Evolutionary conservation across 2,329 filamentous ascomycete species (phyloP).

Genomic region (Cercospora nicotianae): DNA sequence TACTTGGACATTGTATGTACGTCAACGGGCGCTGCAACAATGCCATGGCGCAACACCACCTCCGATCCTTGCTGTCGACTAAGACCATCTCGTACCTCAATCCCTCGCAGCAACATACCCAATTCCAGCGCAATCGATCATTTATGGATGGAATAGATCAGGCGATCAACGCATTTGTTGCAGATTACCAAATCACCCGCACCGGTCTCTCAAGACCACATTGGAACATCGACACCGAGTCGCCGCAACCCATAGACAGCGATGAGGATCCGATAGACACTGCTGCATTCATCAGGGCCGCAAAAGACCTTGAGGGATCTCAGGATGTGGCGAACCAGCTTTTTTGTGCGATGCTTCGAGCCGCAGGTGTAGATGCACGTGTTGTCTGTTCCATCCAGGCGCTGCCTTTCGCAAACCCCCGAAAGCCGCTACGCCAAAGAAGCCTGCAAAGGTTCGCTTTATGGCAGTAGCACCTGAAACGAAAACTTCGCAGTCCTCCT

Average conservation of each 20-base stretch:
- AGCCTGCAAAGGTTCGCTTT: constrained; percentile 40
- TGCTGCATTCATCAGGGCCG: constrained; percentile 72
- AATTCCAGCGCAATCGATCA: constrained; percentile 73
- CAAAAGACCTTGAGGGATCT: constrained; percentile 71
- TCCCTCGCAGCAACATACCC: constrained; percentile 65
- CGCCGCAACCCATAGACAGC: constrained; percentile 18
- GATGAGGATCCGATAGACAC: constrained; percentile 26
- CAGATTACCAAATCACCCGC: constrained; percentile 69
- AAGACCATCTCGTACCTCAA: constrained; percentile 68
- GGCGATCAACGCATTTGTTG: constrained; percentile 65
- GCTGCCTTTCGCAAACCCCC: constrained; percentile 64
- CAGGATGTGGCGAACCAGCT: constrained; percentile 87
- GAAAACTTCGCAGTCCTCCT: constrained; percentile 16
- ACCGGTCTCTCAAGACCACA: constrained; percentile 67
- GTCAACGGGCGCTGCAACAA: constrained; percentile 85
- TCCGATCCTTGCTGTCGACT: constrained; percentile 65
- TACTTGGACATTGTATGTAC: constrained; percentile 73
- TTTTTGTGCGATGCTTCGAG: constrained; percentile 82
- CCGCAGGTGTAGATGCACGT: constrained; percentile 76
- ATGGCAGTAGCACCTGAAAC: constrained; percentile 36
- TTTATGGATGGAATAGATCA: constrained; percentile 77
- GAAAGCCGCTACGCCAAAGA: constrained; percentile 46
- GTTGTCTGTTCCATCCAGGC: constrained; percentile 89
- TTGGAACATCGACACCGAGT: constrained; percentile 67
- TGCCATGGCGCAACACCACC: constrained; percentile 39